phyloP scores from a whole-genome alignment of 139 green algal species.

The Yamagishiella unicocca region DNA sequence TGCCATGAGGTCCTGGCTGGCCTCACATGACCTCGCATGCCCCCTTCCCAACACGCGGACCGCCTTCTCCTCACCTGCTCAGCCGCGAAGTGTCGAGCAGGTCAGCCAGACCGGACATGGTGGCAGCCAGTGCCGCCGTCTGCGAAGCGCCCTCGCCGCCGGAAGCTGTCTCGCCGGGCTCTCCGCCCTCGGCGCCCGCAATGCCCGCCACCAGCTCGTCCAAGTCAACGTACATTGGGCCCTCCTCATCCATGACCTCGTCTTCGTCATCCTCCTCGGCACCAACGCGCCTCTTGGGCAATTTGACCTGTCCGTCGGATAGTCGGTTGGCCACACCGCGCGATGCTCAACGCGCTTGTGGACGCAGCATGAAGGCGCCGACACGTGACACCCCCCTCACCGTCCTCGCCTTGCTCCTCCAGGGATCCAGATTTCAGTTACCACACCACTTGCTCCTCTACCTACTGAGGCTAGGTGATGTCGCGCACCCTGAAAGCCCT shows the following conservation, averaged over 20 bases:
- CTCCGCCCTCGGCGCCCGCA: not conserved
- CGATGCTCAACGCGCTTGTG: too few species aligned
- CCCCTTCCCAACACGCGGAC: too few species aligned
- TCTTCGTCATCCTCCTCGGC: not conserved
- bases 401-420: too few species aligned
- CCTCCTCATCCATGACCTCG: not conserved
- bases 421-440: too few species aligned
- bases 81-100: conserved; percentile 23
- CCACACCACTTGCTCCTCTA: too few species aligned
- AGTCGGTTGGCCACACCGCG: too few species aligned
- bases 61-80: conserved; percentile 1
- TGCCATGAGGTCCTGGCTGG: too few species aligned
- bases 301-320: conserved; percentile 10
- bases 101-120: not conserved
- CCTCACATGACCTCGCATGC: too few species aligned
- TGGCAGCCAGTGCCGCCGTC: not conserved
- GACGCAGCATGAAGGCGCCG: too few species aligned
- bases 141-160: not conserved
- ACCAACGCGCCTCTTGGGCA: not conserved
- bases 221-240: conserved; percentile 19
- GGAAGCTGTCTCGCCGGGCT: not conserved
- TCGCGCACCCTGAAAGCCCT: too few species aligned
- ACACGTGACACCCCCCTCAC: too few species aligned
- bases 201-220: conserved; percentile 42
- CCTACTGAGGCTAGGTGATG: too few species aligned